phyloP scores from a whole-genome alignment of 2,329 filamentous ascomycete genomes.

The Arthrobotrys conoides region DNA sequence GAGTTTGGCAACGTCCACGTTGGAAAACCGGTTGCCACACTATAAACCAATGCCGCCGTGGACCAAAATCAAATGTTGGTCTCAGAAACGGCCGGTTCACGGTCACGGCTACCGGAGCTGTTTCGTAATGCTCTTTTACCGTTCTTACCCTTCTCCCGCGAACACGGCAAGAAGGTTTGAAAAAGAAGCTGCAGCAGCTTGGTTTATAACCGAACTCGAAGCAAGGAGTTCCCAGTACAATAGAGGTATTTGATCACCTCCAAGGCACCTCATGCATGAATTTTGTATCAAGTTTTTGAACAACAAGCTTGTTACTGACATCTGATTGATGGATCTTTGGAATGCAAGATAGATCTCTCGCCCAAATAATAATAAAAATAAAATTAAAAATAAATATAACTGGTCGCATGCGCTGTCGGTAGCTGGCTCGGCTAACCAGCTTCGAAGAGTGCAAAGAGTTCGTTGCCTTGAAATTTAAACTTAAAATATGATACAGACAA shows the following conservation, averaged over 20 bases:
- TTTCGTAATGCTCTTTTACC: not conserved
- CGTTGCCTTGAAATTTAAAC: too few relatives aligned
- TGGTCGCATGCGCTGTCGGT: too few relatives aligned
- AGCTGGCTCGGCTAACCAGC: too few relatives aligned
- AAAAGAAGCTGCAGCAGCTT: too few relatives aligned
- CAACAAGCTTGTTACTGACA: not conserved
- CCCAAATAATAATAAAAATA: not conserved
- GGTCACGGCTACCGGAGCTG: not conserved
- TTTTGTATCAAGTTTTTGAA: not conserved
- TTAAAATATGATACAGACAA: too few relatives aligned
- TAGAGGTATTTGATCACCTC: not conserved
- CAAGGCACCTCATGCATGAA: not conserved
- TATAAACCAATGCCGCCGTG: not conserved
- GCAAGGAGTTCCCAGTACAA: not conserved
- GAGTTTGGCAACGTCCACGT: not conserved
- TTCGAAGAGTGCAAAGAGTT: too few relatives aligned
- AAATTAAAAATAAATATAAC: not conserved
- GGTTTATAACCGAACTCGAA: not conserved
- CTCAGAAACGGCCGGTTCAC: not conserved
- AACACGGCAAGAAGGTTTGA: not conserved
- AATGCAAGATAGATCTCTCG: not conserved
- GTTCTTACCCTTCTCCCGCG: too few relatives aligned
- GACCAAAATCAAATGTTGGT: not conserved
- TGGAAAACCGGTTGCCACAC: not conserved
- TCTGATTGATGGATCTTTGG: not conserved